Base-by-base conservation (phyloP, 495 filamentous ascomycete species). In the Xylaria curta region DNA sequence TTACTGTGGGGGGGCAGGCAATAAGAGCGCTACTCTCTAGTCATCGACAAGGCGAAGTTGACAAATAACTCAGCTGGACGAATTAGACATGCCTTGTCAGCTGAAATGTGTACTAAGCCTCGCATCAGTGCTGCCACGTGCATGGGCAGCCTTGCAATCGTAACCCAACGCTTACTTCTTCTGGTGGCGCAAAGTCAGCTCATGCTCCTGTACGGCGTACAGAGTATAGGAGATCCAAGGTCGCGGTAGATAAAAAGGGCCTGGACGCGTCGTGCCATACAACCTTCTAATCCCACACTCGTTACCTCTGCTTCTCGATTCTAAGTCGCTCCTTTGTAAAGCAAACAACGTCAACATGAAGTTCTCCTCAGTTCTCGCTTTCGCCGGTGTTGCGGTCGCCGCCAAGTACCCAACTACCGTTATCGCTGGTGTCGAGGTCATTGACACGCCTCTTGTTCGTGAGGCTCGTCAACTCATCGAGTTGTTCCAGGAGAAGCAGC, bases 391-490 rank as follows among this genome's bases (percentile, higher is more conserved):
- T 10, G 67, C 31, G 3, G 56, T 44, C 5, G 40, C 66, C 21
- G 24, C 24, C 47, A 59, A 68, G 36, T 71, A 71, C 60, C 47
- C 69, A 1, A 71, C 40, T 4, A 71, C 69, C n/a, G 66, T 49
- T 4, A 61, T 76, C 21, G 75, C 75, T 31, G 74, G 74, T 47
- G 75, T 83, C 58, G 70, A 77, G 53, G 74, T 85, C 60, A 74
- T 81, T 31, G 78, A 83, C 73, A 84, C 81, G 12, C 78, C 75
- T 12, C 75, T 78, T 28, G 75, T 80, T 38, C 77, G 70, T 51
- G 73, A 72, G n/a, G 83, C 85, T 59, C 78, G 83, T 64, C 72
- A 75, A 42, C 80, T 79, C 59, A 79, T 80, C 66, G 38, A 66
- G 26, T 66, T 77, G 28, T 83, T 78, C 78, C 4, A 62, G 7